Evolutionary conservation across 139 green algal genomes (phyloP), one percentile per base, ranked within the genome.

Genomic region (Chlorella vulgaris): DNA sequence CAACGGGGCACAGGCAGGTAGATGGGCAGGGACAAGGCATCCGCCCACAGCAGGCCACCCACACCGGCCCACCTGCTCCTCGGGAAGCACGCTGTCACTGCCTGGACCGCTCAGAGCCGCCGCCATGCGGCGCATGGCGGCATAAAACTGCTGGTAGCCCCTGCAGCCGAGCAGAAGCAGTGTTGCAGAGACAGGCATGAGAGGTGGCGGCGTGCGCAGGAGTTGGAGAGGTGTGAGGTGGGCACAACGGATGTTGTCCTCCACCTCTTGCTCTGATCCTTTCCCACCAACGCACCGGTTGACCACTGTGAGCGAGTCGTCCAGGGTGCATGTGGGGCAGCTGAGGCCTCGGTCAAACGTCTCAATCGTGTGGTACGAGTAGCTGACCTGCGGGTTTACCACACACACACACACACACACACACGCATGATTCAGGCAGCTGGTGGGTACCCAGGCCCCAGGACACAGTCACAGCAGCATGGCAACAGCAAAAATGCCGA

Each of bases 271-370:
- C n/a, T n/a, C n/a, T n/a, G n/a, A n/a, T n/a, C n/a, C n/a, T n/a
- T n/a, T n/a, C n/a, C n/a, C n/a, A n/a, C n/a, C 35, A 3, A 24
- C 24, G 1, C 29, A 42, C 71, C 73, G 35, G 76, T 89, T 89
- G 55, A 89, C 55, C 31, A 65, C 66, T 1, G 76, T 65, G n/a
- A 89, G 58, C 1, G 10, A 38, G 33, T 81, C 70, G 55, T 36
- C 74, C 29, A 88, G 85, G 2, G 39, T 76, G 78, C 85, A 89
- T n/a, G 33, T 33, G 26, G 55, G 26, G 71, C 85, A 89, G 61
- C 50, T 78, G 7, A 47, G 42, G 2, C 62, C 53, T 0, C 62
- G 47, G 4, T 71, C 35, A 8, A 86, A 83, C 1, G 31, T 63
- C 31, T 81, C 65, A 53, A 66, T 86, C n/a, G 81, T 75, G 69